These are phyloP conservation scores for Exophiala mesophila DNA, from an alignment of 2,329 filamentous ascomycete genomes.

Conservation along the genomic window DNA sequence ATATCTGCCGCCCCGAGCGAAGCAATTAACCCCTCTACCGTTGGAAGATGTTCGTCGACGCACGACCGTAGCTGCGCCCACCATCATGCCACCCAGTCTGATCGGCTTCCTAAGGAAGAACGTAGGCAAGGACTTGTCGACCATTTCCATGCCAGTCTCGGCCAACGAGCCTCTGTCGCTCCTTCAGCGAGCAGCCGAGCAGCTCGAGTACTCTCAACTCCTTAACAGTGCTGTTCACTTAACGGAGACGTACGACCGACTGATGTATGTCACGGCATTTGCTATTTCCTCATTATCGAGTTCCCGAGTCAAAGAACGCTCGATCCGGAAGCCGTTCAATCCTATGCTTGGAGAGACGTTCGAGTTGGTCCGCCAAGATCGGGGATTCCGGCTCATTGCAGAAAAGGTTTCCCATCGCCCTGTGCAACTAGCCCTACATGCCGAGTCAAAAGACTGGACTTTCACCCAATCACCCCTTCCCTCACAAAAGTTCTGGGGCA, in stretches of 20 bases:
- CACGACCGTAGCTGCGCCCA: conserved; percentile 65
- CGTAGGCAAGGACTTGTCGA: conserved; percentile 93
- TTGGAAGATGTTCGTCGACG: conserved; percentile 64
- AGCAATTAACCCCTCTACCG: conserved; percentile 71
- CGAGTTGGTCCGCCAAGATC: conserved; percentile 82
- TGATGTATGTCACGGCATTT: conserved; percentile 84
- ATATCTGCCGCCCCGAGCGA: conserved; percentile 71
- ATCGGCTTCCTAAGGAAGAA: conserved; percentile 96
- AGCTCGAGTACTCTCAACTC: conserved; percentile 82
- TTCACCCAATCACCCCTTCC: conserved; percentile 83
- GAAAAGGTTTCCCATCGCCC: conserved; percentile 94
- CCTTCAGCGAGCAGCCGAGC: conserved; percentile 82
- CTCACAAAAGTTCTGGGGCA: conserved; percentile 97
- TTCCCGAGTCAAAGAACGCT: conserved; percentile 78
- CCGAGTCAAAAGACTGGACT: conserved; percentile 79
- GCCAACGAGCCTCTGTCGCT: conserved; percentile 89
- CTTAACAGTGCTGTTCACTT: conserved; percentile 65
- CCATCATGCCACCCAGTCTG: conserved; percentile 76
- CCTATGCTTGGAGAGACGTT: conserved; percentile 94
- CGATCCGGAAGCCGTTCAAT: conserved; percentile 94
- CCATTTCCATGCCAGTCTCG: conserved; percentile 95
- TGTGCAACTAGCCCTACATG: conserved; percentile 87
- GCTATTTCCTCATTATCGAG: conserved; percentile 82
- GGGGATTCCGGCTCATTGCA: conserved; percentile 83
- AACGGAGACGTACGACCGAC: conserved; percentile 60